phyloP scores from a whole-genome alignment of 768 basidiomycete genomes.

The Amanita thiersii region DNA sequence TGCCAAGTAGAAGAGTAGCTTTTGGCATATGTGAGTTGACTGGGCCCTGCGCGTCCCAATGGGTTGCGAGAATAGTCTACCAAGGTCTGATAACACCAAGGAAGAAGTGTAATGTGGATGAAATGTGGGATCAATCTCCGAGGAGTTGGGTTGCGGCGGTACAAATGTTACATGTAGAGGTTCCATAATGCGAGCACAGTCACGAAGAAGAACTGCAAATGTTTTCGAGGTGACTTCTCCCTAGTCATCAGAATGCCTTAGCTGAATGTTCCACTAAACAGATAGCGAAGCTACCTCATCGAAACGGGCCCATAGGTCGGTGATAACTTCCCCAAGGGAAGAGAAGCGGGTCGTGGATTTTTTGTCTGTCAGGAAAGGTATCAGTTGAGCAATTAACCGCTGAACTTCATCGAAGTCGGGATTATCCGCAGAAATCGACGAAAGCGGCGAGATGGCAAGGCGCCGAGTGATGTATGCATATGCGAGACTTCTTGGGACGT shows the following conservation, averaged over 20 bases:
- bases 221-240: constrained; percentile 28
- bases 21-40: constrained; percentile 40
- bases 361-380: constrained; percentile 59
- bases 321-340: constrained; percentile 43
- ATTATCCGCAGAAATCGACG: constrained; percentile 26
- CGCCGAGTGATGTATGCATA: constrained; percentile 64
- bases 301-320: constrained; percentile 61
- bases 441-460: constrained; percentile 51
- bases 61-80: constrained; percentile 26
- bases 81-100: constrained; percentile 50
- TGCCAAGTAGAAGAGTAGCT: constrained; percentile 65
- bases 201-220: constrained; percentile 47
- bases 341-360: constrained; percentile 47
- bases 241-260: constrained; percentile 16
- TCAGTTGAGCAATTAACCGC: constrained; percentile 38
- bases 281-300: constrained; percentile 32
- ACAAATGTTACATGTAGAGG: constrained; percentile 31
- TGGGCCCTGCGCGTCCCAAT: constrained; percentile 3
- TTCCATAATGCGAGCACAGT: constrained; percentile 44
- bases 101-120: constrained; percentile 34
- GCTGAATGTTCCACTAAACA: constrained; percentile 6
- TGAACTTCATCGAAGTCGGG: constrained; percentile 40
- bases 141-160: constrained; percentile 8
- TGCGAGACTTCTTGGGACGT: constrained; percentile 37
- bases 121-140: constrained; percentile 17